Base-by-base conservation (phyloP, 2,329 filamentous ascomycete genomes). In the Fusarium sp. region DNA sequence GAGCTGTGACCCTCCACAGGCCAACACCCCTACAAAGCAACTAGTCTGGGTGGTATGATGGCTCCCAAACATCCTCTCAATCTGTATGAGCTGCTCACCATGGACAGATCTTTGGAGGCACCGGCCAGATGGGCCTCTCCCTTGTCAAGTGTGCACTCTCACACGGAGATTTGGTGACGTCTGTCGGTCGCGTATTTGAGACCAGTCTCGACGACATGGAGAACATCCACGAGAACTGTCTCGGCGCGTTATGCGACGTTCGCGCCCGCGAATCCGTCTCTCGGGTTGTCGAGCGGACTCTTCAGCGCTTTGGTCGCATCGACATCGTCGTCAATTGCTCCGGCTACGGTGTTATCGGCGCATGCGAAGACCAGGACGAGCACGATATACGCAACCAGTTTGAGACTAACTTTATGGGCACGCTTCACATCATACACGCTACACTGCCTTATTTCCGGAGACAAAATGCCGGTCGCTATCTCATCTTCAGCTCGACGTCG, bases 381-480 rank as follows among this genome's bases (percentile, higher is more conserved):
- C 89, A 93, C 75, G 95, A 98, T 72, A 85, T 98, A 67, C 90
- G 93, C 55, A 94, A 96, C 71, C 95, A 98, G 76, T 97, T 98
- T 77, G 92, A 96, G 80, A 97, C 93, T 19, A 99, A 99, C 76
- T 97, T 97, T 76, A 94, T 96, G 82, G 95, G 95, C 49, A 96
- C 93, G 0, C 77, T 98, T 57, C 91, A 98, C 76, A 97, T 99
- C 69, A 89, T 98, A 56, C 93, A 97, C 74, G 80, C 91, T 17
- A 93, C 90, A 2, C 79, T 98, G 33, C 93, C 93, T 1, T 92
- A 96, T 77, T 96, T 98, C 68, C 88, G 94, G 47, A 82, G 88
- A 62, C 88, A 92, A 63, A 83, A 84, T 19, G 81, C 80, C 1
- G 95, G 95, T 1, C 86, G 93, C 27, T 98, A 97, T 74, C 82